Conservation (phyloP, 2,329 filamentous ascomycete species). For the Colletotrichum scovillei region DNA sequence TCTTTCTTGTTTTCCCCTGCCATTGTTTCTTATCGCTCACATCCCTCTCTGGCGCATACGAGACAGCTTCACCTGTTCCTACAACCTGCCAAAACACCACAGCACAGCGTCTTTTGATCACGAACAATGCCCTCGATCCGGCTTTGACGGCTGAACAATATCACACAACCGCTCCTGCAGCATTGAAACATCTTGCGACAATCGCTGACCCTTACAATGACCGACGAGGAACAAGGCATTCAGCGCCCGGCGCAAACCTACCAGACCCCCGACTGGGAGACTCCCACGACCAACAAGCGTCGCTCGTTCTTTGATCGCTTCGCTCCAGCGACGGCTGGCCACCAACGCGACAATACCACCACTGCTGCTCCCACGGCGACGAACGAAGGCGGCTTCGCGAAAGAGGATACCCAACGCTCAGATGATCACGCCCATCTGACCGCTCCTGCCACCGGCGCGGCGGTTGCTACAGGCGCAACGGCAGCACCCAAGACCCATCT, state of each 20-base stretch:
- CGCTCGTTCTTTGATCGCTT: constrained; percentile 19
- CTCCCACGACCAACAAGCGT: constrained; percentile 13
- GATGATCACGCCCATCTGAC: background rate
- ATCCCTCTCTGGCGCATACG: background rate
- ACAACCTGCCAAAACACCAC: background rate
- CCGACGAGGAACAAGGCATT: constrained; percentile 23
- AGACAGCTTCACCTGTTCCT: background rate
- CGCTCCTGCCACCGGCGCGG: background rate
- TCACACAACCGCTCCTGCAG: background rate
- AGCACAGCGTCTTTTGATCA: background rate
- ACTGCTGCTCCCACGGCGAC: background rate
- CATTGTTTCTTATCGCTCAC: background rate
- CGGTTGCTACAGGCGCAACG: background rate
- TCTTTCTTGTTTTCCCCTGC: background rate
- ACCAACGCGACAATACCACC: background rate
- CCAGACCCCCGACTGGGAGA: constrained; percentile 32
- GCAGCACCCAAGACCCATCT: background rate
- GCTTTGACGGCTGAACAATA: background rate
- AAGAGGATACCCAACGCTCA: constrained; percentile 2
- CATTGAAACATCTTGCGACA: background rate
- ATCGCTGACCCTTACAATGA: background rate
- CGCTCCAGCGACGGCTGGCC: background rate
- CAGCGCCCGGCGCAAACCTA: constrained; percentile 22
- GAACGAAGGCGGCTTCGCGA: background rate
- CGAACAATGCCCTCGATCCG: background rate